phyloP scores from a whole-genome alignment of 306 rosid species.

The Pueraria montana region DNA sequence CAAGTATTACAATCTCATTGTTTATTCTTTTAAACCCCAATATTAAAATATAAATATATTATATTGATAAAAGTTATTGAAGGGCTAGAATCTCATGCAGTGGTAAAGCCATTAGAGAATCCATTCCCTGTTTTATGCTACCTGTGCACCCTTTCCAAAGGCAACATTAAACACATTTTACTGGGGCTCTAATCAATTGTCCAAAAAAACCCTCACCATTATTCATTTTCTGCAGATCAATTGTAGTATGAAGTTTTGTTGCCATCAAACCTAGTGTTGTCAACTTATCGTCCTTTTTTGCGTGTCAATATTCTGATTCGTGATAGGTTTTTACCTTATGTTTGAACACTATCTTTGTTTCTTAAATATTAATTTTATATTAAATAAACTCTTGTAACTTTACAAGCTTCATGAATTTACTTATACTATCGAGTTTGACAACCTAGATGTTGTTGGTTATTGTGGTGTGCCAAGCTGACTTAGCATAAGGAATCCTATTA shows the following conservation, averaged over 20 bases:
- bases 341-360: neutral
- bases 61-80: neutral
- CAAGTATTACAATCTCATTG: neutral
- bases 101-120: neutral
- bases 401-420: neutral
- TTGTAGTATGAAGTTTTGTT: neutral
- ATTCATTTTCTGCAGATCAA: neutral
- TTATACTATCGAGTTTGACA: neutral
- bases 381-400: neutral
- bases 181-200: neutral
- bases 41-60: neutral
- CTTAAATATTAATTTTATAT: neutral
- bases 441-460: neutral
- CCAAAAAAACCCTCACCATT: neutral
- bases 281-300: neutral
- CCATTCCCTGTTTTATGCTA: neutral
- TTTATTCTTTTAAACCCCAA: neutral
- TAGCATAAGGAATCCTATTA: conserved; percentile 1
- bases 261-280: neutral
- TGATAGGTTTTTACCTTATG: neutral
- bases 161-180: neutral
- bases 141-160: neutral
- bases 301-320: neutral
- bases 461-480: conserved; percentile 10
- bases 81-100: neutral